Percentiles rank a stretch among this genome's conserved stretches.
phyloP scores from a whole-genome alignment of 768 basidiomycete species.

The Phylloporus rhodoxanthus region DNA sequence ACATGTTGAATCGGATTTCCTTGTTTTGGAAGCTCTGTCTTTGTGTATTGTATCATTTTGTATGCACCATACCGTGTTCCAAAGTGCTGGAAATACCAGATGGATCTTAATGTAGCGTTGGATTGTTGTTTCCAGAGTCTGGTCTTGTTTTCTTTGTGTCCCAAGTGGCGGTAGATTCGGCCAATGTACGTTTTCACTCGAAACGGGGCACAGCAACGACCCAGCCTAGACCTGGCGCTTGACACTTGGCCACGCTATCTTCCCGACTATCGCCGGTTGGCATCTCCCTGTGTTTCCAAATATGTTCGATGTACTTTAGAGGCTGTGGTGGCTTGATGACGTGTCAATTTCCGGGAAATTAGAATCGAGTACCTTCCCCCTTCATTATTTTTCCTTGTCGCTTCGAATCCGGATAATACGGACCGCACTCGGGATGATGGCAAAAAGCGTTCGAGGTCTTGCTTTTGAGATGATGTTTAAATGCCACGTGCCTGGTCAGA shows the following conservation, averaged over 20 bases:
- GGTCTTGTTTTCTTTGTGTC: neutral
- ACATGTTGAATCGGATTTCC: no score
- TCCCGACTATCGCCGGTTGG: no score
- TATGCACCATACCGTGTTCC: neutral
- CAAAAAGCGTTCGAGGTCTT: no score
- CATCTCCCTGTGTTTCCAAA: neutral
- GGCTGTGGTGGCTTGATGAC: neutral
- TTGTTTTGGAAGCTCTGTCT: neutral
- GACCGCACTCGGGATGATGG: no score
- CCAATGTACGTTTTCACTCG: neutral
- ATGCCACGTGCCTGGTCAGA: no score
- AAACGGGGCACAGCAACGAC: neutral
- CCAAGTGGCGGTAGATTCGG: no score
- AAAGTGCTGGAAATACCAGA: neutral
- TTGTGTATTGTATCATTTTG: no score
- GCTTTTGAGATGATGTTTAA: no score
- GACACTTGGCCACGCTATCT: no score
- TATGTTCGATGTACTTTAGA: neutral
- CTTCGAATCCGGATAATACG: neutral
- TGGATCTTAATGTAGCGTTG: neutral
- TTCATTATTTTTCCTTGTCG: neutral
- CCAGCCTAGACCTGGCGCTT: neutral
- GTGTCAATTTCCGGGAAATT: neutral
- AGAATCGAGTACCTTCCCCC: neutral
- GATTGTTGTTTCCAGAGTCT: neutral